A percentile compares a stretch with the other conserved stretches of the same genome.
phyloP scores from a whole-genome alignment of 495 filamentous ascomycete genomes.

The Mytilinidion resinicola region DNA sequence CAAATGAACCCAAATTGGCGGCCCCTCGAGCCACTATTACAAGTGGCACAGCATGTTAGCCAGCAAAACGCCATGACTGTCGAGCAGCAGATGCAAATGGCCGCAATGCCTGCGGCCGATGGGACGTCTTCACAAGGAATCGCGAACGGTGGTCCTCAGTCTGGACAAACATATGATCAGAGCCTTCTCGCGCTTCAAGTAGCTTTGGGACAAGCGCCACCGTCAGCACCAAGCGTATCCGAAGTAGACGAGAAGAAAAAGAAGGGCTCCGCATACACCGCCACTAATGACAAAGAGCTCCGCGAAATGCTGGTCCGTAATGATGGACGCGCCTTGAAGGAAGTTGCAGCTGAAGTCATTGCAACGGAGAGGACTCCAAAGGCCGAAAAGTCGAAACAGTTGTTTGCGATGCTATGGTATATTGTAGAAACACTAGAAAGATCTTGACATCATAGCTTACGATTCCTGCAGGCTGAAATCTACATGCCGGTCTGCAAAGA shows the following conservation, averaged over 20 bases:
- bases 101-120: constrained; percentile 8
- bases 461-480: constrained; percentile 61
- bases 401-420: constrained; percentile 97
- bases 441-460: not conserved
- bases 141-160: not conserved
- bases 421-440: constrained; percentile 20
- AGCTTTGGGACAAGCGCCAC: not conserved
- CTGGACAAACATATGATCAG: not conserved
- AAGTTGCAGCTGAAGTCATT: constrained; percentile 77
- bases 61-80: constrained; percentile 17
- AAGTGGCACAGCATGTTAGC: constrained; percentile 23
- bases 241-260: constrained; percentile 61
- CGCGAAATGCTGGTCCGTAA: constrained; percentile 75
- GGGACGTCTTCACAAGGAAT: not conserved
- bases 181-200: not conserved
- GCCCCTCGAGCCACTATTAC: constrained; percentile 19
- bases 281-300: constrained; percentile 88
- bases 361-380: constrained; percentile 69
- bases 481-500: constrained; percentile 71
- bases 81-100: constrained; percentile 14
- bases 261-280: constrained; percentile 61
- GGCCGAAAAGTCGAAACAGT: constrained; percentile 89
- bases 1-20: constrained; percentile 5
- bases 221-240: not conserved
- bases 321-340: constrained; percentile 64